These are phyloP conservation scores for Exobasidium cylindrosporum DNA, from an alignment of 1,284 basidiomycete species.

Conservation along the genomic window DNA sequence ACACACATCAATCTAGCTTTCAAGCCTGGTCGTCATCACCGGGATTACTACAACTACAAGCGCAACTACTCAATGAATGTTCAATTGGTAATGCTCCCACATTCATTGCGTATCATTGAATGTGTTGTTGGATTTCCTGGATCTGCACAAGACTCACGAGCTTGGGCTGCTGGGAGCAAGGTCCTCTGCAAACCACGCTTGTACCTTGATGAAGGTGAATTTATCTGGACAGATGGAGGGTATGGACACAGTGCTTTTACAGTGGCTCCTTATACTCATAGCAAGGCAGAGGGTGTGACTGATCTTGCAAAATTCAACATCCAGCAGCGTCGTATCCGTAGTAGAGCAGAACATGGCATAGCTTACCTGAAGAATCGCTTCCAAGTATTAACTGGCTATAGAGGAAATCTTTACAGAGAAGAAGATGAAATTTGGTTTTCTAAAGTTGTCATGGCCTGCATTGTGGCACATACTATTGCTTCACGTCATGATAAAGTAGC, in stretches of 20 bases:
- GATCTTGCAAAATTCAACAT: not conserved
- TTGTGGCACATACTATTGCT: not conserved
- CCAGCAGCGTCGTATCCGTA: not conserved
- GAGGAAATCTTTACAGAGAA: not conserved
- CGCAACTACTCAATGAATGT: conserved; percentile 1
- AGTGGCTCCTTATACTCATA: not conserved
- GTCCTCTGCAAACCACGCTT: not conserved
- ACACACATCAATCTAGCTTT: not conserved
- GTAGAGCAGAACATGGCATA: not conserved
- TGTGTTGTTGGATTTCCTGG: not conserved
- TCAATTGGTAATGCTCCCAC: not conserved
- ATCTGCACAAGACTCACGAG: not conserved
- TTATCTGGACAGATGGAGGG: not conserved
- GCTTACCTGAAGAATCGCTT: not conserved
- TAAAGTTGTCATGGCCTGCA: not conserved
- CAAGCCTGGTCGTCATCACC: not conserved
- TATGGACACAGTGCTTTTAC: not conserved
- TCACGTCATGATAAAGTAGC: not conserved
- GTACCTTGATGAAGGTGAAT: not conserved
- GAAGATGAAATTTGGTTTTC: not conserved
- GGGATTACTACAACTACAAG: not conserved
- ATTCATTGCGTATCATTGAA: not conserved
- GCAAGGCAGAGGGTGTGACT: not conserved
- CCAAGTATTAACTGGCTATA: not conserved
- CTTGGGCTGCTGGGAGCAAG: not conserved